Conservation (phyloP, 495 filamentous ascomycete genomes). For the Aspergillus funiculosus region DNA sequence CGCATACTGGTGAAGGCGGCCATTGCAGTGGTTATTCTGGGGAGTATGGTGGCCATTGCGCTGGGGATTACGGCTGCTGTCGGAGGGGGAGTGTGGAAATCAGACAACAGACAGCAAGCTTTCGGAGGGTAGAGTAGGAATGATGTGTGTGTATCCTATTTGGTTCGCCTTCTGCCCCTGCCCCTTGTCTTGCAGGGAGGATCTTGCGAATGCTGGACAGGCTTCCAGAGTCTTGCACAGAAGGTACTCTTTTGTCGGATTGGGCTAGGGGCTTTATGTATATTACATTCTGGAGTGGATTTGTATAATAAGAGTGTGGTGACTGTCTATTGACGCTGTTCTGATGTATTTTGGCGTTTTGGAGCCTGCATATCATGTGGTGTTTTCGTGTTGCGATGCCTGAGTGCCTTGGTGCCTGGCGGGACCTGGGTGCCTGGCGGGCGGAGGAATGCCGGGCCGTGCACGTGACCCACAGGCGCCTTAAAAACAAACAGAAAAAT, state of each 20-base stretch:
- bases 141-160: not conserved
- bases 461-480: slow-evolving; percentile 25
- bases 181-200: too few relatives aligned
- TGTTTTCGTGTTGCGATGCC: not conserved
- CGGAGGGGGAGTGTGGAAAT: slow-evolving; percentile 52
- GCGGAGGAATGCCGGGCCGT: slow-evolving; percentile 23
- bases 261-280: too few relatives aligned
- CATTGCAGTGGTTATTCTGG: slow-evolving; percentile 53
- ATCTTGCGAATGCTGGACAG: too few relatives aligned
- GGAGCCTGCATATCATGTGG: too few relatives aligned
- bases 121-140: slow-evolving; percentile 16
- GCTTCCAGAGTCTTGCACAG: too few relatives aligned
- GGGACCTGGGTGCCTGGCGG: not conserved
- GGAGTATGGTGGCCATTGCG: slow-evolving; percentile 54
- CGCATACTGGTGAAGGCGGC: slow-evolving; percentile 46
- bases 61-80: slow-evolving; percentile 58
- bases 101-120: slow-evolving; percentile 25
- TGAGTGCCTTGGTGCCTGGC: slow-evolving; percentile 6
- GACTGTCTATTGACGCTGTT: too few relatives aligned
- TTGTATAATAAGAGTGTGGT: too few relatives aligned
- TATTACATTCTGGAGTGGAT: too few relatives aligned
- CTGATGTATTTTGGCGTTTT: too few relatives aligned
- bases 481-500: slow-evolving; percentile 31
- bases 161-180: too few relatives aligned
- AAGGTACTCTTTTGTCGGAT: too few relatives aligned